A percentile compares a stretch with the other conserved stretches of the same genome.
Conservation (phyloP, 140 eudicot species). For the Senecio squalidus region DNA sequence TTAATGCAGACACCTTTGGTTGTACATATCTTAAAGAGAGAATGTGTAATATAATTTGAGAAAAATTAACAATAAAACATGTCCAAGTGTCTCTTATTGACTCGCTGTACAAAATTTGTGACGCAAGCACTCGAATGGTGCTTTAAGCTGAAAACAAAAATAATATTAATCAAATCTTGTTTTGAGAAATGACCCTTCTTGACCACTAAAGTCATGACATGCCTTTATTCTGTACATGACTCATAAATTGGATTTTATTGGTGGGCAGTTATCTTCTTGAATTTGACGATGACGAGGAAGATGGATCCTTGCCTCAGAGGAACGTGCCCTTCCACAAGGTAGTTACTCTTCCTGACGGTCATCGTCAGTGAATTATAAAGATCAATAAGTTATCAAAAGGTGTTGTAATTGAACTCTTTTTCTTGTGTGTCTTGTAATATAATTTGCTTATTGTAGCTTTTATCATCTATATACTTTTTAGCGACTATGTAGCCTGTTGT, state of each 20-base stretch:
- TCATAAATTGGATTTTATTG: background rate
- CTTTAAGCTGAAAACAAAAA: background rate
- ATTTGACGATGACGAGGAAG: constrained; percentile 90
- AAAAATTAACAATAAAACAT: background rate
- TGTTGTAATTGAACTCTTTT: constrained; percentile 11
- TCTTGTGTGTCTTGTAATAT: constrained; percentile 22
- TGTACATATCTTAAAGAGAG: background rate
- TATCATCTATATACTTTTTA: background rate
- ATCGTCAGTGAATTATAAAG: constrained; percentile 48
- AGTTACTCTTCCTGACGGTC: constrained; percentile 78
- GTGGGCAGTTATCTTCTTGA: constrained; percentile 58
- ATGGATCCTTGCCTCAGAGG: constrained; percentile 72
- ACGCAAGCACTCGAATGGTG: background rate
- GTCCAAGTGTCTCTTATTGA: background rate
- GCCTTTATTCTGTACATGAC: background rate
- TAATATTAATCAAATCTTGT: background rate
- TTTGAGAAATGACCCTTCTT: constrained; percentile 1
- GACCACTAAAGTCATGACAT: background rate
- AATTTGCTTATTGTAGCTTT: background rate
- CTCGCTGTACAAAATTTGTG: background rate
- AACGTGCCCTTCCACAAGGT: constrained; percentile 76
- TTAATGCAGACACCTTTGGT: no score
- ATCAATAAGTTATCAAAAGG: constrained; percentile 9
- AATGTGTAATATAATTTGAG: background rate
- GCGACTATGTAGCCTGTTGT: background rate